A percentile compares a stretch with the other conserved stretches of the same genome.
phyloP scores from a whole-genome alignment of 352 stramenopile genomes.

The Pythium monospermum region DNA sequence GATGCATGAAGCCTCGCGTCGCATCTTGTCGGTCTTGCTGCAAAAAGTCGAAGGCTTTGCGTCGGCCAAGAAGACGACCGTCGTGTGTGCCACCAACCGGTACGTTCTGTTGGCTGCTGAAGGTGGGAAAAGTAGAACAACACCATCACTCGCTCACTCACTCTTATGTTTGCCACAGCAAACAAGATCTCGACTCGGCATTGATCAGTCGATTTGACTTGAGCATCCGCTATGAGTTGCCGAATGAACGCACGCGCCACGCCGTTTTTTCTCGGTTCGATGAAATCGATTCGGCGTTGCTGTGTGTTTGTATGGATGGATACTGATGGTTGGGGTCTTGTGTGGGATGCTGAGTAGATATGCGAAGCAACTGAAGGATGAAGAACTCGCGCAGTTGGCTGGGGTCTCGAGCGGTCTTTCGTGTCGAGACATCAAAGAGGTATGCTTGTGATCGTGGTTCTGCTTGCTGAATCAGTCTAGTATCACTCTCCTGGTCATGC shows the following conservation, averaged over 20 bases:
- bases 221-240: slow-evolving; percentile 89
- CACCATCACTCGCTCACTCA: no score
- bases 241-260: slow-evolving; percentile 71
- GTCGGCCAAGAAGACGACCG: slow-evolving; percentile 89
- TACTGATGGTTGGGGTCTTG: not conserved
- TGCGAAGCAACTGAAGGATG: slow-evolving; percentile 81
- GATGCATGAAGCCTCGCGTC: slow-evolving; percentile 92
- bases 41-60: slow-evolving; percentile 92
- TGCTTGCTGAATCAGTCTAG: not conserved
- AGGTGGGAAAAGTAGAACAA: no score
- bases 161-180: no score
- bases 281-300: not conserved
- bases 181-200: slow-evolving; percentile 90
- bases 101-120: slow-evolving; percentile 20
- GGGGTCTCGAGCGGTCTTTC: slow-evolving; percentile 80
- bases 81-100: slow-evolving; percentile 91
- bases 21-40: slow-evolving; percentile 89
- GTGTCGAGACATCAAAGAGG: slow-evolving; percentile 93
- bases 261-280: slow-evolving; percentile 85
- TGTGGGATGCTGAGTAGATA: slow-evolving; percentile 36
- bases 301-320: no score
- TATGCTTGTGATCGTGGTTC: slow-evolving; percentile 9
- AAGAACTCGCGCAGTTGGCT: slow-evolving; percentile 78
- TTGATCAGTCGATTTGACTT: slow-evolving; percentile 93
- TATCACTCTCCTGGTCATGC: not conserved